A percentile compares a stretch with the other conserved stretches of the same genome.
These are phyloP conservation scores for Setaria italica DNA, from an alignment of 202 grass and related monocot species.

Conservation along the genomic window DNA sequence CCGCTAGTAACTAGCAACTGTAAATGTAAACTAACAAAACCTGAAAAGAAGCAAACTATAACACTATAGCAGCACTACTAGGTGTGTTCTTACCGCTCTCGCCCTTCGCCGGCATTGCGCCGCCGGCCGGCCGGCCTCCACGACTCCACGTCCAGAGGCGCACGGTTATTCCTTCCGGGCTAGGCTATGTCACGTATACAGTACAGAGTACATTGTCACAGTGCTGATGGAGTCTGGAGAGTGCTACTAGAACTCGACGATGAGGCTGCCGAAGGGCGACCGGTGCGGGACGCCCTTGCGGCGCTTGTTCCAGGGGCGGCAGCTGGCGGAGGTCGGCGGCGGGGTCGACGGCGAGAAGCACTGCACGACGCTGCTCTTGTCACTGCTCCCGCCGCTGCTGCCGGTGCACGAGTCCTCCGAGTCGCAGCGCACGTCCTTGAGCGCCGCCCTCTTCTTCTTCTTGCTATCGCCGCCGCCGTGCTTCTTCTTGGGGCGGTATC, in stretches of 20 bases:
- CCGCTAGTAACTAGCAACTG: conserved; percentile 36
- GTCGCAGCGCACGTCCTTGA: conserved; percentile 48
- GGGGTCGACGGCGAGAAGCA: conserved; percentile 75
- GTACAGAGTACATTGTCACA: background rate
- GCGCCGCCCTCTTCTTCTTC: conserved; percentile 44
- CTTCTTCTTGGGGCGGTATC: conserved; percentile 44
- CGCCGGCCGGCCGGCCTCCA: conserved; percentile 31
- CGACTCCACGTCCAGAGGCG: conserved; percentile 18
- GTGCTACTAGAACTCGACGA: conserved; percentile 56
- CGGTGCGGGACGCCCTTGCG: conserved; percentile 93
- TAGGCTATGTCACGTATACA: conserved; percentile 42
- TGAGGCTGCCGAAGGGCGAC: conserved; percentile 81
- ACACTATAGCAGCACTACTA: background rate
- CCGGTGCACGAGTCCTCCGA: conserved; percentile 68
- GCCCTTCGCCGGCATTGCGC: conserved; percentile 40
- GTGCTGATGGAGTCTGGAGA: background rate
- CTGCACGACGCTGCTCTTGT: conserved; percentile 77
- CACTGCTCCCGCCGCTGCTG: conserved; percentile 67
- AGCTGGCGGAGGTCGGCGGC: conserved; percentile 55
- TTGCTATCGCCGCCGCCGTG: background rate
- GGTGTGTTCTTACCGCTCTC: conserved; percentile 15
- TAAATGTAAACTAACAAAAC: conserved; percentile 29
- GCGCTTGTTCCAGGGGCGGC: conserved; percentile 69
- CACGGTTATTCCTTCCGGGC: conserved; percentile 37
- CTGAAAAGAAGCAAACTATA: conserved; percentile 40